Evolutionary conservation across 1,139 yeast species (phyloP).

Genomic region (Pichia norvegensis): DNA sequence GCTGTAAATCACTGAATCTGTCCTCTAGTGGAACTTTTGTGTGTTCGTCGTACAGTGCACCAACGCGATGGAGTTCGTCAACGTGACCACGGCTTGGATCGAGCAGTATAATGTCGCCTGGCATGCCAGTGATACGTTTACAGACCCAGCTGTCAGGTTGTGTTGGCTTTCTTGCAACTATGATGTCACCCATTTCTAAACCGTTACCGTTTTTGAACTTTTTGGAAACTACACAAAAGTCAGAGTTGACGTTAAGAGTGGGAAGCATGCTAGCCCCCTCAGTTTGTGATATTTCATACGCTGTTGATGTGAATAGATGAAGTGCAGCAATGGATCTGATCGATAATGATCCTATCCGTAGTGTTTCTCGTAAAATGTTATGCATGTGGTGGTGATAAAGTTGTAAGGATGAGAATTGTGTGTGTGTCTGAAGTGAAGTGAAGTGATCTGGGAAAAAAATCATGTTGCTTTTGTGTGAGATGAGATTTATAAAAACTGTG

Average conservation of each 20-base stretch:
- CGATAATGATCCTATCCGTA: constrained; percentile 20
- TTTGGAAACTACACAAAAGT: constrained; percentile 76
- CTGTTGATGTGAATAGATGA: constrained; percentile 22
- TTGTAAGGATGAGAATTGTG: not conserved
- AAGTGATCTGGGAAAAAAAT: no score
- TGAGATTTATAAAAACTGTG: no score
- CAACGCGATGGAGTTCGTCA: constrained; percentile 10
- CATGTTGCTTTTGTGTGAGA: no score
- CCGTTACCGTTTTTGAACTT: constrained; percentile 48
- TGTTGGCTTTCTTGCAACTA: constrained; percentile 86
- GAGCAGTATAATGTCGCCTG: constrained; percentile 74
- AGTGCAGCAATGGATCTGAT: constrained; percentile 23
- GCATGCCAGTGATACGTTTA: constrained; percentile 91
- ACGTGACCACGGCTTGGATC: constrained; percentile 59
- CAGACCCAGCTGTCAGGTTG: constrained; percentile 83
- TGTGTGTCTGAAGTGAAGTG: no score
- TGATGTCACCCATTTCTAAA: constrained; percentile 72
- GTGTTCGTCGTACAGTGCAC: not conserved
- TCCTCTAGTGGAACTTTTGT: not conserved
- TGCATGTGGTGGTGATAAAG: not conserved
- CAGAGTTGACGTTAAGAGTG: constrained; percentile 65
- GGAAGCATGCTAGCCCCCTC: constrained; percentile 96
- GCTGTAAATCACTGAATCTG: constrained; percentile 3
- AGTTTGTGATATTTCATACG: constrained; percentile 42
- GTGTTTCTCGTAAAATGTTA: constrained; percentile 6